Conservation (phyloP, 2,329 filamentous ascomycete genomes). For the Hymenotorrendiella dingleyae region DNA sequence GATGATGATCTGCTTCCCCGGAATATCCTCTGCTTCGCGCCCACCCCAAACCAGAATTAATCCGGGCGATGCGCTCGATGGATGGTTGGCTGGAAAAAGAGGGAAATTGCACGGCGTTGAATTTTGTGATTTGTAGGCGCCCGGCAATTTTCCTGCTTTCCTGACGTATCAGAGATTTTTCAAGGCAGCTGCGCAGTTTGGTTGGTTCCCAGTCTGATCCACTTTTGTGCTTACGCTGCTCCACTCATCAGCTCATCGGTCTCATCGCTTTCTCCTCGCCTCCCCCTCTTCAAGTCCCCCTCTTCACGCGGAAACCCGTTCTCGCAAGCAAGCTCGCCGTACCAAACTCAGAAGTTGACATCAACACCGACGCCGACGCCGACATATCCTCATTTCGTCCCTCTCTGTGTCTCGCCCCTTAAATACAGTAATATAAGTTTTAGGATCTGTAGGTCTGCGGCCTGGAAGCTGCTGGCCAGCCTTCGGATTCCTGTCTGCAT, state of each 20-base stretch:
- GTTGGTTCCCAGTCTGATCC: not conserved
- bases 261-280: not conserved
- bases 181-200: too few species aligned
- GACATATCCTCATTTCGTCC: too few species aligned
- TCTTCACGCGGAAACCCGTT: too few species aligned
- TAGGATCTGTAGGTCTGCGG: not conserved
- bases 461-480: not conserved
- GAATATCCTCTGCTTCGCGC: too few species aligned
- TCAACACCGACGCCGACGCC: too few species aligned
- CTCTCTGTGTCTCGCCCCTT: too few species aligned
- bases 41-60: not conserved
- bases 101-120: conserved; percentile 1
- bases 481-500: not conserved
- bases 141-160: not conserved
- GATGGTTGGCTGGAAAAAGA: conserved; percentile 4
- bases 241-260: not conserved
- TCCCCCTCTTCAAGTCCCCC: too few species aligned
- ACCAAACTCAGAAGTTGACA: too few species aligned
- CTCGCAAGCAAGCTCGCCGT: too few species aligned
- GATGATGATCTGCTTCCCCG: too few species aligned
- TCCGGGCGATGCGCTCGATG: not conserved
- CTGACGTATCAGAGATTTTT: too few species aligned
- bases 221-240: not conserved
- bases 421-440: too few species aligned
- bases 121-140: conserved; percentile 8